Conservation (phyloP, 495 filamentous ascomycete species). For the Staphylotrichum longicolle region DNA sequence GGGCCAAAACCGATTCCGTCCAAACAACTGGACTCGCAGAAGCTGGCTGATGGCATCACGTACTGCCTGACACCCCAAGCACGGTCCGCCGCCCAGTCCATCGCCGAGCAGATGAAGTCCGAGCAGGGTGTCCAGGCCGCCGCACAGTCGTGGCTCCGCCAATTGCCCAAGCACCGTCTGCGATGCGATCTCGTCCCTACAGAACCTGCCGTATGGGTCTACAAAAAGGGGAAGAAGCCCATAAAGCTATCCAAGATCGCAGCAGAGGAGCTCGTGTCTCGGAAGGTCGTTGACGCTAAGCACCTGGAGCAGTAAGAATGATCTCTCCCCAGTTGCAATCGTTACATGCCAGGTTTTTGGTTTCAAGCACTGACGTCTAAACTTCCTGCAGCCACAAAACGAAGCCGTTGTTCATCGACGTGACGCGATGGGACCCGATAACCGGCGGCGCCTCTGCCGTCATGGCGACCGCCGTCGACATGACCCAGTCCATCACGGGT, state of each 20-base stretch:
- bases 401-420: not conserved
- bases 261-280: not conserved
- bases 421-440: not conserved
- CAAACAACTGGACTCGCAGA: constrained; percentile 60
- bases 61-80: constrained; percentile 57
- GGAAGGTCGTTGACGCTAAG: not conserved
- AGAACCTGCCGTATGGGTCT: not conserved
- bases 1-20: constrained; percentile 68
- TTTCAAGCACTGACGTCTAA: not conserved
- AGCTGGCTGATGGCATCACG: constrained; percentile 58
- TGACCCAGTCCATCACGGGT: not conserved
- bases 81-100: constrained; percentile 50
- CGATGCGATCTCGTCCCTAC: not conserved
- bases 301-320: not conserved
- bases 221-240: not conserved
- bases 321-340: too few species aligned
- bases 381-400: not conserved
- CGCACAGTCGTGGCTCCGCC: not conserved
- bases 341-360: not conserved
- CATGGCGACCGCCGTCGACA: not conserved
- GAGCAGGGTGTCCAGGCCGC: constrained; percentile 54
- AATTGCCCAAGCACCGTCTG: not conserved
- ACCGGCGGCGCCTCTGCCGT: not conserved
- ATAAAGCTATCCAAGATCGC: not conserved
- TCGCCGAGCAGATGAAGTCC: constrained; percentile 57